A percentile compares a stretch with the other conserved stretches of the same genome.
phyloP scores from a whole-genome alignment of 2,329 filamentous ascomycete genomes.

The Alternaria atra region DNA sequence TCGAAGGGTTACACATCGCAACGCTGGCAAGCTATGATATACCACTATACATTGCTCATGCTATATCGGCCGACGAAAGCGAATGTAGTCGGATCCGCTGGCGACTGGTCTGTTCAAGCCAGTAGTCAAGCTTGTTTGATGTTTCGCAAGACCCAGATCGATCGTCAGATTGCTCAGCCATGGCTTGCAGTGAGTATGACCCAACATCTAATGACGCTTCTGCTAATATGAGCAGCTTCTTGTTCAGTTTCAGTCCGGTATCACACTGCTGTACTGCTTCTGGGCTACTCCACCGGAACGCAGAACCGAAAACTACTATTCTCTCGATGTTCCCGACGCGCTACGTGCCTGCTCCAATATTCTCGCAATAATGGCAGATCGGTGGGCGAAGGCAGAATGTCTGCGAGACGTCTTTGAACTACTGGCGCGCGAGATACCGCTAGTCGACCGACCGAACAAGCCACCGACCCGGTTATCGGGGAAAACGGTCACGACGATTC shows the following conservation, averaged over 20 bases:
- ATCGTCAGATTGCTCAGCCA: slow-evolving; percentile 31
- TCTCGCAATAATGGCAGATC: slow-evolving; percentile 49
- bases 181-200: slow-evolving; percentile 26
- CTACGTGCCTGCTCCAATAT: slow-evolving; percentile 49
- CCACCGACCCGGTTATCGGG: slow-evolving; percentile 24
- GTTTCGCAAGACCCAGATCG: slow-evolving; percentile 30
- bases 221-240: slow-evolving; percentile 21
- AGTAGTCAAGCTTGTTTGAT: slow-evolving; percentile 31
- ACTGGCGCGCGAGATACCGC: slow-evolving; percentile 34
- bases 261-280: slow-evolving; percentile 51
- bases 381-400: slow-evolving; percentile 49
- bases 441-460: slow-evolving; percentile 25
- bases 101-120: slow-evolving; percentile 33
- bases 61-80: slow-evolving; percentile 28
- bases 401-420: slow-evolving; percentile 50
- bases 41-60: slow-evolving; percentile 29
- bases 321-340: slow-evolving; percentile 44
- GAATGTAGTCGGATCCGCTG: slow-evolving; percentile 25
- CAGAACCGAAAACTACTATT: slow-evolving; percentile 38
- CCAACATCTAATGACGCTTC: background rate
- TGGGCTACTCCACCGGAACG: slow-evolving; percentile 46
- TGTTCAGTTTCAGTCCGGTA: slow-evolving; percentile 47
- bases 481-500: slow-evolving; percentile 18
- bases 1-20: slow-evolving; percentile 33
- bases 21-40: slow-evolving; percentile 33